Base-by-base conservation (phyloP, 306 rosid species). In the Cyclanthera cordifolia region DNA sequence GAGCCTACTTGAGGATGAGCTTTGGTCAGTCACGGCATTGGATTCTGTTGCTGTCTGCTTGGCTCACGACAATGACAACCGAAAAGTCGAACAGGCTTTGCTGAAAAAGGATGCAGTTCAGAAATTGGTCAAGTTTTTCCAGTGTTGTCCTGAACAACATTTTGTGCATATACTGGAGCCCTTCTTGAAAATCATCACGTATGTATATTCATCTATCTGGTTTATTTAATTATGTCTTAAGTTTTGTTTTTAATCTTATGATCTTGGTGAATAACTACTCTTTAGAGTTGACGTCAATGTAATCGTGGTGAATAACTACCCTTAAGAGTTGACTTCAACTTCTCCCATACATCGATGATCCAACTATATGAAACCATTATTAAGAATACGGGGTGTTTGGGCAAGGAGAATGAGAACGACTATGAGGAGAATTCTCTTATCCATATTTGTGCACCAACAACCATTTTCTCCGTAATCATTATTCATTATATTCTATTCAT, bases 131-230 rank as follows among this genome's bases (percentile, higher is more conserved):
- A 94, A 82, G 80, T 94, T 94, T 83, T 94, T 94, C 86, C 94
- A 94, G 76, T 70, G 84, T 82, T 94, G 99, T 76, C 99, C 96
- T 19, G 99, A 94, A 79, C 97, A 82, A 73, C 82, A 94, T 83
- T 94, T 94, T 67, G 97, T 90, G 48, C 91, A 90, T 83, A 94
- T 88, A 85, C 76, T 94, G 90, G 99, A 94, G 80, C 91, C 99
- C 37, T 94, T 94, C 84, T 77, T 94, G 90, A 94, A 94, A 86
- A 94, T 94, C 56, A 90, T 94, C 82, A 94, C 97, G 99, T 90
- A 85, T 41, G 80, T 67, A 28, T 16, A 34, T 66, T 46, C 45
- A 46, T 66, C 70, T 64, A 2, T 64, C 32, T 21, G 13, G 32
- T 66, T 15, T 3, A 24, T 46, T 66, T 24, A 7, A 24, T 46